Conservation (phyloP, 2,329 filamentous ascomycete genomes). For the Colletotrichum sublineola region DNA sequence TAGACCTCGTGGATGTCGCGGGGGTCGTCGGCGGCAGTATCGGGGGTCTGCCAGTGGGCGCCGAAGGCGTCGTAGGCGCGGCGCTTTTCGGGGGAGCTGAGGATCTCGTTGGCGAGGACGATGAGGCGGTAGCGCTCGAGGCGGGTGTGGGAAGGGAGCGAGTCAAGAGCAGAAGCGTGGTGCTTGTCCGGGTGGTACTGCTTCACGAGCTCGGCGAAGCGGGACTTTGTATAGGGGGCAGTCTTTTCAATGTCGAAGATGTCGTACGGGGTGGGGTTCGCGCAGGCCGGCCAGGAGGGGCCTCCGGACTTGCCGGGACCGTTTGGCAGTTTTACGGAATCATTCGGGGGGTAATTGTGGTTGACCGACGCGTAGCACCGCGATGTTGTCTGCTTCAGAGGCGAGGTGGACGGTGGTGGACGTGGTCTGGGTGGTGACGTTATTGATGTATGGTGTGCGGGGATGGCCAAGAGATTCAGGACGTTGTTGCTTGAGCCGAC, state of each 20-base stretch:
- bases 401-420: neutral
- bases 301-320: neutral
- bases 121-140: slow-evolving; percentile 93
- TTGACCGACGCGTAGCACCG: slow-evolving; percentile 30
- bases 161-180: slow-evolving; percentile 46
- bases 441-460: slow-evolving; percentile 41
- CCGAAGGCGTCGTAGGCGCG: slow-evolving; percentile 86
- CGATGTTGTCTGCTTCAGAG: slow-evolving; percentile 5
- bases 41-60: slow-evolving; percentile 75
- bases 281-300: slow-evolving; percentile 61
- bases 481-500: slow-evolving; percentile 35
- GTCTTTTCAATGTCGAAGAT: slow-evolving; percentile 72
- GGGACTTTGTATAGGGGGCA: slow-evolving; percentile 82
- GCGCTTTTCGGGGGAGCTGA: slow-evolving; percentile 84
- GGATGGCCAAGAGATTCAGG: slow-evolving; percentile 41
- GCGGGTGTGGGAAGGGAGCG: slow-evolving; percentile 64
- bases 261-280: slow-evolving; percentile 86
- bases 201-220: slow-evolving; percentile 93
- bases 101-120: slow-evolving; percentile 87
- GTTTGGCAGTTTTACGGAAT: neutral
- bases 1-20: slow-evolving; percentile 50
- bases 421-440: slow-evolving; percentile 44
- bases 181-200: slow-evolving; percentile 90
- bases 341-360: neutral
- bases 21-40: slow-evolving; percentile 67